Base-by-base conservation (phyloP, 1,284 basidiomycete species). In the Phylloboletellus chloephorus region DNA sequence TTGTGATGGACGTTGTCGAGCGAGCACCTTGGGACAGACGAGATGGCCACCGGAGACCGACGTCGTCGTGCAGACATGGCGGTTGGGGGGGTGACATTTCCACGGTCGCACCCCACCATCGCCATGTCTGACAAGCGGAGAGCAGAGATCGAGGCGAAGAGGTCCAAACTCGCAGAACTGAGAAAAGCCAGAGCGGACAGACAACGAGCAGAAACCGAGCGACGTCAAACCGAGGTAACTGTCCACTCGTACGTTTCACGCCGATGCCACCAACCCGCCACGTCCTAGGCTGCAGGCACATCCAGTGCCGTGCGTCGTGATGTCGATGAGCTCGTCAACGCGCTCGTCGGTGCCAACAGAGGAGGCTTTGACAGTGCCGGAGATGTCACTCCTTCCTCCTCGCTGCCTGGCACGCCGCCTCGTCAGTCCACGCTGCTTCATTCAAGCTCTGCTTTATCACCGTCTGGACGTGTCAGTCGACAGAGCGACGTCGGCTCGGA, bases 81-180 rank as follows among this genome's bases (percentile, higher is more conserved):
- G 8, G 23, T 15, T n/a, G n/a, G n/a, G n/a, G n/a, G 15, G 40
- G 35, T 7, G 4, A 11, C 15, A 5, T 53, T 54, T 48, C 52
- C 53, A 58, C 56, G 50, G 32, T 42, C 24, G 23, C 40, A 26
- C n/a, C n/a, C n/a, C n/a, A 29, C 7, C 23, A 22, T 36, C 10
- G 6, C 35, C 38, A 74, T 72, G 67, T 72, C 73, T 22, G 73
- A 76, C 45, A 69, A 68, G 58, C 72, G 83, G 28, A 66, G 80
- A 54, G 76, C 82, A 54, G 93, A 97, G 67, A 89, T 98, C 48
- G 91, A 94, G 65, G 88, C 85, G 29, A 98, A 98, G 67, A 74
- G 84, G 46, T 79, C 82, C 6, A 93, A 92, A 64, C 80, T 98
- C 30, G 89, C 80, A 34, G 89, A 93, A 50, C 72, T 93, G 21